Evolutionary conservation across 345 rosid genomes (phyloP).

Genomic region (Viola odorata): DNA sequence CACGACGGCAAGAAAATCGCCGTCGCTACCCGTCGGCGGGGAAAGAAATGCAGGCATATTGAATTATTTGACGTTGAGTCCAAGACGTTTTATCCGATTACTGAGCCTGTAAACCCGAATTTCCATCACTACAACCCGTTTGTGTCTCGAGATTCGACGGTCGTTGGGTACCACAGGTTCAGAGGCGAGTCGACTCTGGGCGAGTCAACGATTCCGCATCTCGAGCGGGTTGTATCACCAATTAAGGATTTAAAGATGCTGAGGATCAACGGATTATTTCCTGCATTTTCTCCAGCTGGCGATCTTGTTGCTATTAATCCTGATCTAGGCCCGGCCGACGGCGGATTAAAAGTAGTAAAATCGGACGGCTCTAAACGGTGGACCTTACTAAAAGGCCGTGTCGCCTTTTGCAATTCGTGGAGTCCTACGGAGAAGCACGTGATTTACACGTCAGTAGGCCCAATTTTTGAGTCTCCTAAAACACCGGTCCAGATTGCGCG

Average conservation of each 20-base stretch:
- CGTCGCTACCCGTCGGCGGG: slow-evolving; percentile 64
- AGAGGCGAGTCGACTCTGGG: slow-evolving; percentile 57
- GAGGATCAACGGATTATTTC: slow-evolving; percentile 63
- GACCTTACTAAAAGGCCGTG: slow-evolving; percentile 56
- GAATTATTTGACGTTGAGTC: slow-evolving; percentile 54
- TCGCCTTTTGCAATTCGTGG: slow-evolving; percentile 78
- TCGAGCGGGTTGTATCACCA: slow-evolving; percentile 66
- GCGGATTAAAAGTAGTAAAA: slow-evolving; percentile 49
- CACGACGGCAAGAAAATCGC: slow-evolving; percentile 51
- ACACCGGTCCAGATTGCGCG: slow-evolving; percentile 78
- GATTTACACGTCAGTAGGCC: slow-evolving; percentile 70
- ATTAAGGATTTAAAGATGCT: slow-evolving; percentile 45
- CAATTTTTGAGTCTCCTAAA: slow-evolving; percentile 49
- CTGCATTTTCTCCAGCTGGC: slow-evolving; percentile 59
- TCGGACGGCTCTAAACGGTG: slow-evolving; percentile 78
- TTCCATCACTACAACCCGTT: slow-evolving; percentile 81
- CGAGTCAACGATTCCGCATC: slow-evolving; percentile 45
- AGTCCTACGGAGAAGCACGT: slow-evolving; percentile 66
- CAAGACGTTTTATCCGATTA: slow-evolving; percentile 41
- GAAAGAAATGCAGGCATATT: slow-evolving; percentile 44
- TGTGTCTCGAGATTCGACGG: slow-evolving; percentile 45
- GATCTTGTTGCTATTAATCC: slow-evolving; percentile 50
- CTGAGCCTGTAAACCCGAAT: slow-evolving; percentile 51
- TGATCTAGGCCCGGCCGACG: slow-evolving; percentile 28
- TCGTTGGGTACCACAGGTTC: slow-evolving; percentile 73